A percentile compares a stretch with the other conserved stretches of the same genome.
Conservation (phyloP, 2,329 filamentous ascomycete species). For the Trichoderma brevicompactum region DNA sequence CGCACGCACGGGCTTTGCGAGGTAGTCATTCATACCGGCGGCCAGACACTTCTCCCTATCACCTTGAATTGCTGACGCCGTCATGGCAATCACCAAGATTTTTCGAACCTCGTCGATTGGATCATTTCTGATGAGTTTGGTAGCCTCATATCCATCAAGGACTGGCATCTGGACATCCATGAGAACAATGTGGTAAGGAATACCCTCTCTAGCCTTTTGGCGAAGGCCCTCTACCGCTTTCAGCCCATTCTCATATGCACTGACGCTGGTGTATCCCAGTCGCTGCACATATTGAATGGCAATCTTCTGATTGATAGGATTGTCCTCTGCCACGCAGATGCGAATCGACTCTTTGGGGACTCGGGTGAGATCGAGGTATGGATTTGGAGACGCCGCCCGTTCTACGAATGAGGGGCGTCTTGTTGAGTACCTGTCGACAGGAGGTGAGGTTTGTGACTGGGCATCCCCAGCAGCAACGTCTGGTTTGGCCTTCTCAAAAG, state of each 20-base stretch:
- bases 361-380: constrained; percentile 68
- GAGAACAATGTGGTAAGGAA: constrained; percentile 85
- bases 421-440: constrained; percentile 43
- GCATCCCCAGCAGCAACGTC: constrained; percentile 63
- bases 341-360: constrained; percentile 79
- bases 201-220: constrained; percentile 68
- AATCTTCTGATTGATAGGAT: constrained; percentile 92
- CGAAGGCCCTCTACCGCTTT: constrained; percentile 88
- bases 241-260: constrained; percentile 87
- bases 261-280: constrained; percentile 78
- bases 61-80: constrained; percentile 89
- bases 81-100: constrained; percentile 96
- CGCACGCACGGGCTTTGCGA: constrained; percentile 92
- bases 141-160: constrained; percentile 90
- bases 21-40: constrained; percentile 96
- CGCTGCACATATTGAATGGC: constrained; percentile 88
- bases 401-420: constrained; percentile 41
- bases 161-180: constrained; percentile 99
- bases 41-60: constrained; percentile 95
- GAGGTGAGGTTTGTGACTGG: constrained; percentile 44
- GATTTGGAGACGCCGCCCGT: constrained; percentile 46
- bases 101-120: constrained; percentile 75
- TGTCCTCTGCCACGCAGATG: constrained; percentile 94
- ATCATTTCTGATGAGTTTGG: constrained; percentile 79
- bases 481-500: constrained; percentile 78